Conservation (phyloP, 2,329 filamentous ascomycete species). For the Claviceps maximensis region DNA sequence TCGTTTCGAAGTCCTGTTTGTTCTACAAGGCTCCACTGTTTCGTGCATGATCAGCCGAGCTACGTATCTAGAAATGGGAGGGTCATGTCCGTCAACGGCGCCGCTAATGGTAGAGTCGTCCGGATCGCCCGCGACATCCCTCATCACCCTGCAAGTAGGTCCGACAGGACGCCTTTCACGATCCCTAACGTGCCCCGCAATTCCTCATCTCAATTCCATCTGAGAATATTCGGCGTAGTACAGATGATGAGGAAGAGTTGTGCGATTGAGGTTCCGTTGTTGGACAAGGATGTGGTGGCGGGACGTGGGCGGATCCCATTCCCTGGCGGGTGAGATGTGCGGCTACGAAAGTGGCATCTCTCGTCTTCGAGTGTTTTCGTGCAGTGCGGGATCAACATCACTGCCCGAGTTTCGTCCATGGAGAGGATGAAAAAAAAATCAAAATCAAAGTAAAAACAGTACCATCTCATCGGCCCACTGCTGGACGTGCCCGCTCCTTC, state of each 20-base stretch:
- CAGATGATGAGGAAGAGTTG: not conserved
- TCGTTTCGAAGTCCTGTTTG: slow-evolving; percentile 5
- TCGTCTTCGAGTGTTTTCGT: not conserved
- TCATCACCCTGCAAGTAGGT: not conserved
- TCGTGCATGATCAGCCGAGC: slow-evolving; percentile 1
- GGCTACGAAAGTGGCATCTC: not conserved
- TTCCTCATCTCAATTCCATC: not conserved
- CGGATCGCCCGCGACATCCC: not conserved
- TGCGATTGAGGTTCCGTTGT: not conserved
- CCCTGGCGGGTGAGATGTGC: not conserved
- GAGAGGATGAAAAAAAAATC: too few relatives aligned
- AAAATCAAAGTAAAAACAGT: not conserved
- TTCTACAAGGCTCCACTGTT: slow-evolving; percentile 5
- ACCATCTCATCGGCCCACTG: not conserved
- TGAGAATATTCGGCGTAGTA: not conserved
- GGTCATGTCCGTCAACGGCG: not conserved
- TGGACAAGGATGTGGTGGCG: not conserved
- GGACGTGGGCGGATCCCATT: not conserved
- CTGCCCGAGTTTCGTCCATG: too few relatives aligned
- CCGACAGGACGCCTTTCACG: not conserved
- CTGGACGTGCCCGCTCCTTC: not conserved
- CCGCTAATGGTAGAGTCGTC: slow-evolving; percentile 5
- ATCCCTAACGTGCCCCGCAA: not conserved
- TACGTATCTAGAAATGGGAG: slow-evolving; percentile 2
- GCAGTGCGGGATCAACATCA: not conserved